Evolutionary conservation across 2,329 filamentous ascomycete species (phyloP).

Genomic region (Decorospora gaudefroyi): DNA sequence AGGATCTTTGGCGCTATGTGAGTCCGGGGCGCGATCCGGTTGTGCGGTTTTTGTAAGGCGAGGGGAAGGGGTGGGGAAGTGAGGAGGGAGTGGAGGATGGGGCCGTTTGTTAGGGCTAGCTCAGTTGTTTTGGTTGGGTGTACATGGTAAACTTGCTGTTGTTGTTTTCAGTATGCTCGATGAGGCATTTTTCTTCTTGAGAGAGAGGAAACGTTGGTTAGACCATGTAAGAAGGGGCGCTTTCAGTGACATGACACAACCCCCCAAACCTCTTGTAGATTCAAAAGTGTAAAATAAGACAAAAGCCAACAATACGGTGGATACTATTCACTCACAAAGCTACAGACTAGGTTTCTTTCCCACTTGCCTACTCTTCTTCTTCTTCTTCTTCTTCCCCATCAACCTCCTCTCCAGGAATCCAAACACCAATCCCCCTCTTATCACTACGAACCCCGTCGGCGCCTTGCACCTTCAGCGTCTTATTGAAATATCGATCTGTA

Average conservation of each 20-base stretch:
- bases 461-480: slow-evolving; percentile 78
- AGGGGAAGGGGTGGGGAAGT: slow-evolving; percentile 1
- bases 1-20: slow-evolving; percentile 32
- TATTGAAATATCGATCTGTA: slow-evolving; percentile 90
- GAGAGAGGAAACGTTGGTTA: too few relatives aligned
- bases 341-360: not conserved
- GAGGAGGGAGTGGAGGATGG: not conserved
- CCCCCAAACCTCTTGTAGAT: too few relatives aligned
- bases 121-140: too few relatives aligned
- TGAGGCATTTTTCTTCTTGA: too few relatives aligned
- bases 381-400: slow-evolving; percentile 13
- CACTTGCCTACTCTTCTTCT: not conserved
- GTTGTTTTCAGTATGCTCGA: too few relatives aligned
- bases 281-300: too few relatives aligned
- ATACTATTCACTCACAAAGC: not conserved
- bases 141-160: too few relatives aligned
- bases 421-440: slow-evolving; percentile 56
- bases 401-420: slow-evolving; percentile 45
- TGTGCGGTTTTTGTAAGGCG: slow-evolving; percentile 4
- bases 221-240: too few relatives aligned
- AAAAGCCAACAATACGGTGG: too few relatives aligned
- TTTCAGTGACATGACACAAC: too few relatives aligned
- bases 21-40: slow-evolving; percentile 31
- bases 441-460: slow-evolving; percentile 68
- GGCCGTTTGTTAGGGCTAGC: too few relatives aligned